A percentile compares a stretch with the other conserved stretches of the same genome.
Evolutionary conservation across 1,284 basidiomycete genomes (phyloP).

Genomic region (Farysia itapuensis): DNA sequence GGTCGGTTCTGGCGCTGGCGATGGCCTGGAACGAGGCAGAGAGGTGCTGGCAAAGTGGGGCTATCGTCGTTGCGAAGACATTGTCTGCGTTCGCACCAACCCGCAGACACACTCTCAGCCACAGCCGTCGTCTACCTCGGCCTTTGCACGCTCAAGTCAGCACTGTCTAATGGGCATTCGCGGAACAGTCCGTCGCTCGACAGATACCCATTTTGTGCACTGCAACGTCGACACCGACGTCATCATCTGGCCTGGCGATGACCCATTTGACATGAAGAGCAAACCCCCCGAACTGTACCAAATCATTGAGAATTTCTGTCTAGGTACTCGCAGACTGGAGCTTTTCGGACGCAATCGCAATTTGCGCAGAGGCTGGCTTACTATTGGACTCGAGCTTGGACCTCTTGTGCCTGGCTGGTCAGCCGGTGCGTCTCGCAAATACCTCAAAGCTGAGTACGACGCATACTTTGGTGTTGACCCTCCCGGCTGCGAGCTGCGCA

Average conservation of each 20-base stretch:
- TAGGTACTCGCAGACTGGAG: constrained; percentile 86
- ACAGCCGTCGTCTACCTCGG: constrained; percentile 25
- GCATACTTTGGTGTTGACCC: constrained; percentile 45
- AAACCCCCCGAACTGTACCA: constrained; percentile 95
- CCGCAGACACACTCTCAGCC: constrained; percentile 61
- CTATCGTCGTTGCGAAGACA: constrained; percentile 91
- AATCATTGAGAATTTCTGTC: constrained; percentile 95
- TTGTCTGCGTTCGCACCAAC: constrained; percentile 95
- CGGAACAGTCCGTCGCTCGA: constrained; percentile 89
- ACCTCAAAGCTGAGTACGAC: constrained; percentile 40
- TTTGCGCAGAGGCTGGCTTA: constrained; percentile 88
- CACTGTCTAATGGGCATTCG: constrained; percentile 99
- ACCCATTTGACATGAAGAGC: constrained; percentile 69
- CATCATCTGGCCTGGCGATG: constrained; percentile 87
- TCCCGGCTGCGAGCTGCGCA: constrained; percentile 41
- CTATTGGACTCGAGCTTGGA: constrained; percentile 66
- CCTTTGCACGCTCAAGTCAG: constrained; percentile 60
- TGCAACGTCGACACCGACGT: constrained; percentile 98
- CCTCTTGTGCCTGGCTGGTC: constrained; percentile 33
- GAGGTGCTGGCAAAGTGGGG: constrained; percentile 93
- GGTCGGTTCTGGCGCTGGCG: constrained; percentile 87
- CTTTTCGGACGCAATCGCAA: constrained; percentile 77
- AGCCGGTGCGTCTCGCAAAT: constrained; percentile 10
- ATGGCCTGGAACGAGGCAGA: constrained; percentile 86
- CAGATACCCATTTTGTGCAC: constrained; percentile 92